A percentile compares a stretch with the other conserved stretches of the same genome.
Conservation (phyloP, 169 alveolate species). For the Ichthyophthirius multifiliis region DNA sequence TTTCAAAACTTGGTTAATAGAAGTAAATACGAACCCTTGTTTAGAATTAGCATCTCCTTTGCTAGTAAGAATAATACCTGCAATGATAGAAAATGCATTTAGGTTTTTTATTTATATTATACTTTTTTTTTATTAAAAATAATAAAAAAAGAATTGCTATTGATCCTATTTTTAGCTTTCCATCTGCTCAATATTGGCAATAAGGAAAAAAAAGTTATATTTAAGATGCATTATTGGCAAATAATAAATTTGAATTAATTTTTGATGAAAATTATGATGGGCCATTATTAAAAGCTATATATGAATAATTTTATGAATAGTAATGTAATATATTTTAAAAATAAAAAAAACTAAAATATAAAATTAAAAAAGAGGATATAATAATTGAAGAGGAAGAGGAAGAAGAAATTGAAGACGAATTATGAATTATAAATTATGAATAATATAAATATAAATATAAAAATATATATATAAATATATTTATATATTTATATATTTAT, state of each 20-base stretch:
- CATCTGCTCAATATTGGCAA: constrained; percentile 57
- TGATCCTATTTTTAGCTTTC: constrained; percentile 77
- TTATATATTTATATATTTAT: too few relatives aligned
- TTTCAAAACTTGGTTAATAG: constrained; percentile 77
- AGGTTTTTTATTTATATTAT: constrained; percentile 22
- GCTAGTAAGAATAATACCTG: constrained; percentile 60
- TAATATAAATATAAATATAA: background rate
- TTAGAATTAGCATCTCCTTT: constrained; percentile 59
- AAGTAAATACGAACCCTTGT: constrained; percentile 83
- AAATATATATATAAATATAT: background rate
- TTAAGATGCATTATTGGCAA: constrained; percentile 51
- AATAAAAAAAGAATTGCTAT: constrained; percentile 47
- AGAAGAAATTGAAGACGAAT: background rate
- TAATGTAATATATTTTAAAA: background rate
- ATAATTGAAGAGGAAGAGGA: constrained; percentile 7
- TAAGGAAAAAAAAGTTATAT: constrained; percentile 39
- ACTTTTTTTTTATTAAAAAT: background rate
- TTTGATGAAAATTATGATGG: constrained; percentile 58
- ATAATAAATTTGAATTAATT: constrained; percentile 60
- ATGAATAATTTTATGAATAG: background rate
- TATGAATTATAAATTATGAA: background rate
- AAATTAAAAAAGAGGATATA: background rate
- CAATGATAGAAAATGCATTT: constrained; percentile 64
- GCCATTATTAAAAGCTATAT: background rate
- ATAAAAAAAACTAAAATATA: background rate